phyloP scores from a whole-genome alignment of 768 basidiomycete genomes.

The Inosperma sp. region DNA sequence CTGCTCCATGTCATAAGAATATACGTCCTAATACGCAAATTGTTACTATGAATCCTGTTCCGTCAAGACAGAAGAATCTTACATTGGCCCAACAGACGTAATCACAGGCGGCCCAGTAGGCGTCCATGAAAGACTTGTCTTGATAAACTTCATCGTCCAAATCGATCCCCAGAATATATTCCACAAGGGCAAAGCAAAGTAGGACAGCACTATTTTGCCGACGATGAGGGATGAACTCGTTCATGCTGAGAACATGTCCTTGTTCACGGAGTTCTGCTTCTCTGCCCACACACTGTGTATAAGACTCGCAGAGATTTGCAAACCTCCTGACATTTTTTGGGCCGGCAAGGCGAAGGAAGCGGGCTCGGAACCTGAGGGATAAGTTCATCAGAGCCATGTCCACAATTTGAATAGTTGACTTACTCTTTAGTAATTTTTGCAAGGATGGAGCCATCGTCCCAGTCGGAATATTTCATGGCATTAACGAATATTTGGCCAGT shows the following conservation, averaged over 20 bases:
- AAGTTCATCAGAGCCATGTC: conserved; percentile 3
- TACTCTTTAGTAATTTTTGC: conserved; percentile 60
- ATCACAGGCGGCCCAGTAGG: conserved; percentile 58
- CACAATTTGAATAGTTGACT: conserved; percentile 20
- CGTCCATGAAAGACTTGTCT: conserved; percentile 47
- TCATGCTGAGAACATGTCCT: conserved; percentile 49
- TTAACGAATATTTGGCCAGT: conserved; percentile 51
- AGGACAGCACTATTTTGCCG: conserved; percentile 67
- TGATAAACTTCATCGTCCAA: conserved; percentile 58
- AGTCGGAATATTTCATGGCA: conserved; percentile 47
- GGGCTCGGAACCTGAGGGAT: conserved; percentile 48
- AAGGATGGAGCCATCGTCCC: conserved; percentile 53
- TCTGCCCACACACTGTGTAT: conserved; percentile 52
- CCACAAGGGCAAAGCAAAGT: conserved; percentile 58
- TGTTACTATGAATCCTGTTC: conserved; percentile 5
- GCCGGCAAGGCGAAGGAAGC: conserved; percentile 42
- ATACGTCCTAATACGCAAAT: conserved; percentile 47
- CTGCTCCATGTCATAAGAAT: conserved; percentile 73
- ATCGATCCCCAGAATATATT: conserved; percentile 58
- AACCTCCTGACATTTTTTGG: conserved; percentile 49
- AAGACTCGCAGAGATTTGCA: conserved; percentile 47
- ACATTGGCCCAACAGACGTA: conserved; percentile 71
- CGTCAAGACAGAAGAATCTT: conserved; percentile 20
- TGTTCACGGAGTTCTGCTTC: conserved; percentile 61
- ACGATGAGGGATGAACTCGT: conserved; percentile 52